phyloP scores from a whole-genome alignment of 129 eudicot species.

The Chrysanthemum seticuspe region DNA sequence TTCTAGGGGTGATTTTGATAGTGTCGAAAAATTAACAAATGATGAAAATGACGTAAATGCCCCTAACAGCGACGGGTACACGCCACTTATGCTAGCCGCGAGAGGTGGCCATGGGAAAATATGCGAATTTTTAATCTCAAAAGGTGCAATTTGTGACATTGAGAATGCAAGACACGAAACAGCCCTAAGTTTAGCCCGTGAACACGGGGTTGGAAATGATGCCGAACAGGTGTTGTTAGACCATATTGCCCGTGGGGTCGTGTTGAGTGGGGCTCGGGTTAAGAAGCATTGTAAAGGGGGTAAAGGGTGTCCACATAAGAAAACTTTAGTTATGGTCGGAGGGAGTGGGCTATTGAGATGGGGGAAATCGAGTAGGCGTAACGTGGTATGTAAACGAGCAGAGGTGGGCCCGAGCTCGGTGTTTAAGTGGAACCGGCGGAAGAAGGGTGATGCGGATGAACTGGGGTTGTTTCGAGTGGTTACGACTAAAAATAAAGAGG shows the following conservation, averaged over 20 bases:
- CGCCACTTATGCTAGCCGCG: slow-evolving; percentile 92
- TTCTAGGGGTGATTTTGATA: slow-evolving; percentile 40
- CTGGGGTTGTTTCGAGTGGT: slow-evolving; percentile 70
- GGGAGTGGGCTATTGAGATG: slow-evolving; percentile 53
- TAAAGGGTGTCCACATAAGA: slow-evolving; percentile 68
- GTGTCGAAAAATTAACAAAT: slow-evolving; percentile 27
- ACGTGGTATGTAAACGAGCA: slow-evolving; percentile 68
- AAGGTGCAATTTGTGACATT: slow-evolving; percentile 58
- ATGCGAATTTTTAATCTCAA: slow-evolving; percentile 57
- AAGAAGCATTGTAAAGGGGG: slow-evolving; percentile 73
- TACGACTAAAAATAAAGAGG: slow-evolving; percentile 70
- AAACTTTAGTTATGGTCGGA: slow-evolving; percentile 59
- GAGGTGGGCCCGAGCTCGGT: slow-evolving; percentile 61
- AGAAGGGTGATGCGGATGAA: slow-evolving; percentile 55
- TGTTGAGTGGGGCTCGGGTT: slow-evolving; percentile 51
- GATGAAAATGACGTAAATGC: slow-evolving; percentile 44
- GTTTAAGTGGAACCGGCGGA: slow-evolving; percentile 55
- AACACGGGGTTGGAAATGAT: slow-evolving; percentile 32
- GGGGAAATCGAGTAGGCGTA: slow-evolving; percentile 77
- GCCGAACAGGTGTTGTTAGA: slow-evolving; percentile 58
- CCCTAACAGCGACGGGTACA: slow-evolving; percentile 60
- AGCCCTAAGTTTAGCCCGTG: slow-evolving; percentile 57
- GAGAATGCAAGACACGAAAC: slow-evolving; percentile 61
- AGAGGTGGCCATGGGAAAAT: slow-evolving; percentile 49
- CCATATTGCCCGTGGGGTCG: slow-evolving; percentile 65